These are phyloP conservation scores for Ceratocystis destructans DNA, from an alignment of 2,329 filamentous ascomycete genomes.

Conservation along the genomic window DNA sequence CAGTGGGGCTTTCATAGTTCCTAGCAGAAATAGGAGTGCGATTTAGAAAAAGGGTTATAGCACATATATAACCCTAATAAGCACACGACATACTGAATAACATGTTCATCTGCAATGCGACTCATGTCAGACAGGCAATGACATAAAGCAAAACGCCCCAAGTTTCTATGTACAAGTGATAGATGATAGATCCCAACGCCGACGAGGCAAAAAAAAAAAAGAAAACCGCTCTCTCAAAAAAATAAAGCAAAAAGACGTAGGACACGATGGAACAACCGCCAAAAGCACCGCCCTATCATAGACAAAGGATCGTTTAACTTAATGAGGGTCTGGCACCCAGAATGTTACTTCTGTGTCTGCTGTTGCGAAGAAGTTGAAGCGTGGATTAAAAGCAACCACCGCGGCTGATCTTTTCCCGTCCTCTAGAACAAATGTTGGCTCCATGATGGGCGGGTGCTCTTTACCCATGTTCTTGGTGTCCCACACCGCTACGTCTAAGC, in stretches of 20 bases:
- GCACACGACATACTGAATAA: background rate
- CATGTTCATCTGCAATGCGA: too few relatives aligned
- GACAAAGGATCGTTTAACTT: background rate
- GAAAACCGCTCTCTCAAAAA: background rate
- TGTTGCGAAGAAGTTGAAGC: constrained; percentile 81
- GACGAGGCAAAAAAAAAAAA: background rate
- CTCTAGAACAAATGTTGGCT: constrained; percentile 50
- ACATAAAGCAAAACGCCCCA: background rate
- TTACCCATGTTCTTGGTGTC: constrained; percentile 45
- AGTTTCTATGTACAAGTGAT: background rate
- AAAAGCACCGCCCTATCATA: background rate
- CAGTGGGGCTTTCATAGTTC: background rate
- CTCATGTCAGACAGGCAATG: background rate
- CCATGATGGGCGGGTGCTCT: constrained; percentile 44
- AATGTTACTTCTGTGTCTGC: constrained; percentile 75
- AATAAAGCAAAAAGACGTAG: background rate
- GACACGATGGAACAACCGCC: background rate
- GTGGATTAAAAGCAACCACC: constrained; percentile 74
- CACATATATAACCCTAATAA: background rate
- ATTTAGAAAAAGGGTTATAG: background rate
- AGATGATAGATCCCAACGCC: background rate
- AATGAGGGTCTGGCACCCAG: constrained; percentile 54
- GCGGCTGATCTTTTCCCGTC: constrained; percentile 52
- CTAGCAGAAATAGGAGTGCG: background rate
- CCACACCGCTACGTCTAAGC: constrained; percentile 71